Evolutionary conservation across 805 yeast genomes (phyloP), one percentile per base, ranked within the genome.

Genomic region (Kazachstania viticola): DNA sequence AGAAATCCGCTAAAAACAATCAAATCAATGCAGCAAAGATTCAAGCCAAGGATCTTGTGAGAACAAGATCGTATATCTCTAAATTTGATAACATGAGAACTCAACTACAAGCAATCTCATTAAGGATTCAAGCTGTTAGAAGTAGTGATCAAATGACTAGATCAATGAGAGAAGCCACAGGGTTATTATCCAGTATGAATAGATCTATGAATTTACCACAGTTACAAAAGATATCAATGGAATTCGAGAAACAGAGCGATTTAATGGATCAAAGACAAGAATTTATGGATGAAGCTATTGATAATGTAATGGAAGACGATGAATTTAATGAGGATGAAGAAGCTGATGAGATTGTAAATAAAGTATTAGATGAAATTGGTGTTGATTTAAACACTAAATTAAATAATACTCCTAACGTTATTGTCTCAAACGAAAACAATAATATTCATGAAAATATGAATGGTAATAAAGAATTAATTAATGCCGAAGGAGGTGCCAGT

Each of bases 191-290:
- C 33, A 78, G 93, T 3, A 81, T 91, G 93, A 91, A 91, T 56
- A 65, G 77, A 47, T 73, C 74, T 35, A 80, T 91, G 93, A 91
- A 93, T 50, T 60, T 91, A 40, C 95, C 95, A 1, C 93, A 82
- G 44, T 62, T 91, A 38, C 79, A 83, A 35, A 71, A 79, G 39
- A 91, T 91, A 14, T 84, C 96, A 3, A 87, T 83, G 80, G 97
- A 91, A 48, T 91, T 91, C 56, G 94, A 91, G 49, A 75, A 73
- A 48, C 94, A 88, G 50, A 83, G 81, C 57, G 98, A 93, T 52
- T 63, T 93, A 46, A 91, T 91, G 97, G 96, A 88, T 56, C 98
- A 91, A 61, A 78, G 94, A 49, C 97, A 93, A 57, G 99, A 93
- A 55, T 83, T 93, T 73, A 91, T 91, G 80, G 98, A 91, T 53